Conservation (phyloP, 805 yeast species). For the Maudiozyma serrabonitensis region DNA sequence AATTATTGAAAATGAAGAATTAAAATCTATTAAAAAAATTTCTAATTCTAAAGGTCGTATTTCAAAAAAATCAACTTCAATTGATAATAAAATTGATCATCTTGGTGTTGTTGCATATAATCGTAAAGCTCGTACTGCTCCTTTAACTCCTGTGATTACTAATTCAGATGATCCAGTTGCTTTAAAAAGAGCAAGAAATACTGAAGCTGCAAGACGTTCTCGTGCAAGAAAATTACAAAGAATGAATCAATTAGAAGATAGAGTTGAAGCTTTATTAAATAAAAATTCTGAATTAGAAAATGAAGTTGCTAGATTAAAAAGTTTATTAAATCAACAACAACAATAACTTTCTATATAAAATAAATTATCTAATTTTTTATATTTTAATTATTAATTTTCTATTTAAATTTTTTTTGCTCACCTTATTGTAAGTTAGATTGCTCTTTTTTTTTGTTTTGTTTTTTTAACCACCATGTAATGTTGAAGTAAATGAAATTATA, state of each 20-base stretch:
- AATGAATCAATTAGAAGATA: conserved; percentile 71
- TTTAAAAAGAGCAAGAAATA: conserved; percentile 88
- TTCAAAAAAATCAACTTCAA: not conserved
- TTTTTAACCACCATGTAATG: conserved; percentile 87
- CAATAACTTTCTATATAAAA: not conserved
- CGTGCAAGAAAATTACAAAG: conserved; percentile 88
- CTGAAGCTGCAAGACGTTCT: conserved; percentile 91
- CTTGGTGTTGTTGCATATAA: conserved; percentile 69
- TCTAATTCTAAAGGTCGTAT: not conserved
- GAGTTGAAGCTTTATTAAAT: conserved; percentile 53
- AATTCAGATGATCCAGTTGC: conserved; percentile 56
- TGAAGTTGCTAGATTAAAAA: conserved; percentile 55
- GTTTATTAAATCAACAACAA: conserved; percentile 20
- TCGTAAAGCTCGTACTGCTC: conserved; percentile 64
- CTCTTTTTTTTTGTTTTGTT: too few relatives aligned
- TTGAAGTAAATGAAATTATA: conserved; percentile 77
- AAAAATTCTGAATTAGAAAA: conserved; percentile 51
- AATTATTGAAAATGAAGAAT: conserved; percentile 20
- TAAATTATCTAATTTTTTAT: not conserved
- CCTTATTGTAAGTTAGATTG: too few relatives aligned
- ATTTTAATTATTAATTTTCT: not conserved
- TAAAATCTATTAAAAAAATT: conserved; percentile 1
- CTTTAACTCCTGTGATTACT: conserved; percentile 61
- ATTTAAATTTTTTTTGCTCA: not conserved
- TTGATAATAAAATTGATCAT: conserved; percentile 42